Conservation (phyloP, 2,329 filamentous ascomycete genomes). For the Fusarium aywerte region DNA sequence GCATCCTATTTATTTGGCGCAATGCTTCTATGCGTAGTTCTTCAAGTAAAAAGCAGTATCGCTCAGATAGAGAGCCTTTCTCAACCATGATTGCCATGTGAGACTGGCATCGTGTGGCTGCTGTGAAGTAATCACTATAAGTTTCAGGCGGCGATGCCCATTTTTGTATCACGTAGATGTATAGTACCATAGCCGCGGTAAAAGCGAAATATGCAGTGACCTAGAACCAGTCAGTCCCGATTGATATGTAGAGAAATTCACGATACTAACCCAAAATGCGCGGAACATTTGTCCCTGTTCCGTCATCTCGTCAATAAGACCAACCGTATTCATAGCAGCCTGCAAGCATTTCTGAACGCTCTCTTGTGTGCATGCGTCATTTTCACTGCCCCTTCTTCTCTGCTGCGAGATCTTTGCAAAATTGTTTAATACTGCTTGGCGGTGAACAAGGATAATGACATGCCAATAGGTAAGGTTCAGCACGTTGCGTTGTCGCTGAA, state of each 20-base stretch:
- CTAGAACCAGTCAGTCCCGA: conserved; percentile 6
- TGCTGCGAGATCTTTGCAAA: conserved; percentile 42
- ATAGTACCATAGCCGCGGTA: conserved; percentile 42
- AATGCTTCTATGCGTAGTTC: conserved; percentile 40
- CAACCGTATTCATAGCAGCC: conserved; percentile 39
- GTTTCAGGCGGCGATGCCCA: conserved; percentile 36
- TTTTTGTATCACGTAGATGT: conserved; percentile 45
- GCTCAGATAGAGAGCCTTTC: conserved; percentile 38
- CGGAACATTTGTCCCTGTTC: conserved; percentile 41
- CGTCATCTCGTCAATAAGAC: conserved; percentile 38
- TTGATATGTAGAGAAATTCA: accelerated
- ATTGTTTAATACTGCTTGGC: conserved; percentile 53
- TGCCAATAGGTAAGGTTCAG: conserved; percentile 58
- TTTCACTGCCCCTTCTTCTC: background rate
- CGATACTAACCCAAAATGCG: conserved; percentile 37
- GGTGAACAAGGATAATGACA: conserved; percentile 54
- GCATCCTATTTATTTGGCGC: conserved; percentile 37
- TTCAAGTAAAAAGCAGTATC: conserved; percentile 41
- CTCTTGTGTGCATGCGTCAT: conserved; percentile 24
- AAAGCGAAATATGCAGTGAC: conserved; percentile 45
- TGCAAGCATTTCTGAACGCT: conserved; percentile 38
- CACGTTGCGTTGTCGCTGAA: conserved; percentile 55
- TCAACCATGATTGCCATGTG: conserved; percentile 42
- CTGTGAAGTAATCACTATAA: conserved; percentile 35
- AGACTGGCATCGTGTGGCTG: conserved; percentile 36